Conservation (phyloP, 2,329 filamentous ascomycete species). For the Diaporthe sp. region DNA sequence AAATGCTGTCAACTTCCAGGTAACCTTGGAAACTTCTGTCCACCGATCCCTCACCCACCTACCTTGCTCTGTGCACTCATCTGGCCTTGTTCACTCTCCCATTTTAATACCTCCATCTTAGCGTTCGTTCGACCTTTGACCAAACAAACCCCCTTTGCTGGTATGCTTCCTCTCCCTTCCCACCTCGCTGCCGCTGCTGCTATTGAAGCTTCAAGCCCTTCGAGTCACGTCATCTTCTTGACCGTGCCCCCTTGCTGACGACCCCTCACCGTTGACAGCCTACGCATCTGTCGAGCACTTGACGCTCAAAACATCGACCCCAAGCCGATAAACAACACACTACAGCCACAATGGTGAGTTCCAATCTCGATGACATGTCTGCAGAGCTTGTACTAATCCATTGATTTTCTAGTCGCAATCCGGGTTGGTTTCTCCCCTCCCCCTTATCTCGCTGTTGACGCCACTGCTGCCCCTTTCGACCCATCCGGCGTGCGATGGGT, state of each 20-base stretch:
- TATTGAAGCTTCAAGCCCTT: constrained; percentile 6
- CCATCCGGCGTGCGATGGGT: constrained; percentile 1
- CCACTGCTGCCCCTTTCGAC: constrained; percentile 13
- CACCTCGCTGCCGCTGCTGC: background rate
- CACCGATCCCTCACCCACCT: constrained; percentile 33
- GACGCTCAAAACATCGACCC: constrained; percentile 27
- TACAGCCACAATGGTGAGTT: constrained; percentile 41
- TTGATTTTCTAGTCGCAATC: constrained; percentile 72
- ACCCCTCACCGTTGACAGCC: constrained; percentile 42
- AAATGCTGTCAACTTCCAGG: constrained; percentile 39
- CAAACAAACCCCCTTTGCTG: constrained; percentile 27
- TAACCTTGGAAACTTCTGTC: constrained; percentile 36
- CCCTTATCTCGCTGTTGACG: constrained; percentile 30
- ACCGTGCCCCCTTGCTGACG: constrained; percentile 37
- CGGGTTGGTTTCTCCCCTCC: constrained; percentile 66
- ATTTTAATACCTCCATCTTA: constrained; percentile 35
- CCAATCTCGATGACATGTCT: background rate
- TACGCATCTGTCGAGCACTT: constrained; percentile 36
- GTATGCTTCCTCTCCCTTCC: constrained; percentile 26
- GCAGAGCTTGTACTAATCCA: constrained; percentile 24
- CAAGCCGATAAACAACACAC: constrained; percentile 24
- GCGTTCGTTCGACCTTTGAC: constrained; percentile 34
- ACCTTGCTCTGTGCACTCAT: constrained; percentile 35
- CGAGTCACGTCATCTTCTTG: constrained; percentile 38
- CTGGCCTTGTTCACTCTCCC: constrained; percentile 29